Base-by-base conservation (phyloP, 352 stramenopile genomes). In the Phytopythium boreale region DNA sequence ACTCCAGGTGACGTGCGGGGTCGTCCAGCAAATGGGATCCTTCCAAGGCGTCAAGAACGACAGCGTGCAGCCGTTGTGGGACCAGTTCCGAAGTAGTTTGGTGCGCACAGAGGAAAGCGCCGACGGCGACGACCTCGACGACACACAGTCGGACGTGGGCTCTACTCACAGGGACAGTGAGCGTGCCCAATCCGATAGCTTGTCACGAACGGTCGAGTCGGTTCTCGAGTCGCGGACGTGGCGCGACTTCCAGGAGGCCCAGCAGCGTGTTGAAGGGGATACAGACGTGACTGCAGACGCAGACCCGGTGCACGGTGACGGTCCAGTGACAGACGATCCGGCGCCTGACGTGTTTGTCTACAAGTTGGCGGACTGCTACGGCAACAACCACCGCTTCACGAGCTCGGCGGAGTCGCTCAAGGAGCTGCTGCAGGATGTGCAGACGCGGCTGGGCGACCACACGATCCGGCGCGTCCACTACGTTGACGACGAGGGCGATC, bases 1-100 rank as follows among this genome's bases (percentile, higher is more conserved):
- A 22, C 89, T 99, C 60, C 95, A 99, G 71, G 82, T 97, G 17
- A 96, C 97, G 24, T 90, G 88, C 67, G 90, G 80, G 0, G 84
- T 96, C 20, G 74, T 96, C 44, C 79, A 95, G 51, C 86, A 96
- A 77, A 92, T 95, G 80, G 77, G 77, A 14, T 91, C 74, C 0
- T 91, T 96, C 58, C 85, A 91, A 49, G 70, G 71, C 6, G 75
- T 78, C 19, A 86, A 82, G 56, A 92, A 69, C 41, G 85, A 90
- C n/a, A 78, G 67, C 49, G 78, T 90, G 9, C 76, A 91, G 61
- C 84, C 87, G 19, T 56, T 94, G 27, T 92, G 82, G 87, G 85
- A 92, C 67, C 68, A 91, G 60, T 85, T 92, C 59, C 79, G 85
- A 19, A 82, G 72, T 53, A 90, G 77, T 46, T 74, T 91, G 56